Evolutionary conservation across 495 filamentous ascomycete genomes (phyloP).

Genomic region (Amphirosellinia nigrospora): DNA sequence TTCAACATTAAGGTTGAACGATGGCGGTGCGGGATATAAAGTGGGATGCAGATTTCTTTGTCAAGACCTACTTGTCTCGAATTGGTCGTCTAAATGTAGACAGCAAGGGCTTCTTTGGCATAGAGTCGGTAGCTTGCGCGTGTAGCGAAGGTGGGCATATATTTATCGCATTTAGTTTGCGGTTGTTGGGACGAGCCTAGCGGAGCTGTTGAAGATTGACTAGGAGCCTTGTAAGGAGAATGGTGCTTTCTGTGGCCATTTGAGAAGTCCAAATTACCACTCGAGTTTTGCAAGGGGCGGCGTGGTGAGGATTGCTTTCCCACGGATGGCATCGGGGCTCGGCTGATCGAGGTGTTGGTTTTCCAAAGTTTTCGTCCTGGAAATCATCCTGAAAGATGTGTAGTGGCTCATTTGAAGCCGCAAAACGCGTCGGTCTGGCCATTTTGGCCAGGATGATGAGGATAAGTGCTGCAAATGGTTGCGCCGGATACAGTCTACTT

Average conservation of each 20-base stretch:
- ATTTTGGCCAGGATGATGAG: constrained; percentile 39
- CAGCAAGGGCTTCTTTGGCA: constrained; percentile 75
- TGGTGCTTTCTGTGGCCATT: constrained; percentile 55
- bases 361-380: constrained; percentile 44
- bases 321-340: constrained; percentile 59
- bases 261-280: constrained; percentile 59
- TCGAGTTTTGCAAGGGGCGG: constrained; percentile 58
- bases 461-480: constrained; percentile 18
- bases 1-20: constrained; percentile 56
- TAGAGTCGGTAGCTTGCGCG: constrained; percentile 80
- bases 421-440: constrained; percentile 65
- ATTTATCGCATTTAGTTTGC: constrained; percentile 63
- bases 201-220: constrained; percentile 46
- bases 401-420: constrained; percentile 58
- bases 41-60: constrained; percentile 69
- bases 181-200: constrained; percentile 50
- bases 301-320: constrained; percentile 47
- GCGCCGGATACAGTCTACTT: constrained; percentile 22
- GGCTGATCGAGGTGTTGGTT: constrained; percentile 51
- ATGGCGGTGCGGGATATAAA: constrained; percentile 57
- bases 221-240: constrained; percentile 62
- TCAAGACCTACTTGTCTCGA: constrained; percentile 71
- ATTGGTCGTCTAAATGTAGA: constrained; percentile 63
- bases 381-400: constrained; percentile 69
- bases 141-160: constrained; percentile 74